phyloP scores from a whole-genome alignment of 257 asterid species.

The Knoxia roxburghii region DNA sequence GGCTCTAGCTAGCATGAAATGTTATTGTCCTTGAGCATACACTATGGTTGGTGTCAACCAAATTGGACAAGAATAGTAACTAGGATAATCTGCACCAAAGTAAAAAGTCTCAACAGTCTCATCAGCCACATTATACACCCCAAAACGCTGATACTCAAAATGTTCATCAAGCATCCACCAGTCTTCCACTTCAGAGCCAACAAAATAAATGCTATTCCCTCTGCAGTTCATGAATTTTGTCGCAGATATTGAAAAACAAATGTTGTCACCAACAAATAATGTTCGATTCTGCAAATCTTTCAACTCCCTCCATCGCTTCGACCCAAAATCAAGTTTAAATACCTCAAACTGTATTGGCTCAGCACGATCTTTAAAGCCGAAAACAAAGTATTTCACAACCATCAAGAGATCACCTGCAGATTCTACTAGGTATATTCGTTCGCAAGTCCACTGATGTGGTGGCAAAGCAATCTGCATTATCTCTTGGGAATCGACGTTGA shows the following conservation, averaged over 20 bases:
- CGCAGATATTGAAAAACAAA: conserved; percentile 17
- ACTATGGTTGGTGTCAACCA: conserved; percentile 16
- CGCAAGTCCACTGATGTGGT: conserved; percentile 8
- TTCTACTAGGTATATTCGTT: conserved; percentile 22
- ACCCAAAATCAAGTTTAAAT: conserved; percentile 22
- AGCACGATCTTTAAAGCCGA: background rate
- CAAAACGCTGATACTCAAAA: background rate
- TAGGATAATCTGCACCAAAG: conserved; percentile 19
- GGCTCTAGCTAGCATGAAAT: background rate
- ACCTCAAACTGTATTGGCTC: conserved; percentile 15
- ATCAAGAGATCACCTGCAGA: conserved; percentile 24
- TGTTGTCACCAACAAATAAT: conserved; percentile 27
- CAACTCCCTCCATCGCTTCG: conserved; percentile 25
- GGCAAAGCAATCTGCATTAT: conserved; percentile 8
- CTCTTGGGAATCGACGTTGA: conserved; percentile 6
- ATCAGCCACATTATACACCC: conserved; percentile 15
- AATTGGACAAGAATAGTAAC: conserved; percentile 17
- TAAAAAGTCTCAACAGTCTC: background rate
- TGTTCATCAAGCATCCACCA: conserved; percentile 15
- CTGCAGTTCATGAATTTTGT: conserved; percentile 9
- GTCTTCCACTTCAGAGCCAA: conserved; percentile 11
- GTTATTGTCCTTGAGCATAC: conserved; percentile 5
- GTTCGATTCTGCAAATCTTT: conserved; percentile 27
- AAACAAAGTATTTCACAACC: background rate
- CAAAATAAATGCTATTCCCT: conserved; percentile 31